phyloP scores from a whole-genome alignment of 768 basidiomycete species.

The Glaciozyma antarctica region DNA sequence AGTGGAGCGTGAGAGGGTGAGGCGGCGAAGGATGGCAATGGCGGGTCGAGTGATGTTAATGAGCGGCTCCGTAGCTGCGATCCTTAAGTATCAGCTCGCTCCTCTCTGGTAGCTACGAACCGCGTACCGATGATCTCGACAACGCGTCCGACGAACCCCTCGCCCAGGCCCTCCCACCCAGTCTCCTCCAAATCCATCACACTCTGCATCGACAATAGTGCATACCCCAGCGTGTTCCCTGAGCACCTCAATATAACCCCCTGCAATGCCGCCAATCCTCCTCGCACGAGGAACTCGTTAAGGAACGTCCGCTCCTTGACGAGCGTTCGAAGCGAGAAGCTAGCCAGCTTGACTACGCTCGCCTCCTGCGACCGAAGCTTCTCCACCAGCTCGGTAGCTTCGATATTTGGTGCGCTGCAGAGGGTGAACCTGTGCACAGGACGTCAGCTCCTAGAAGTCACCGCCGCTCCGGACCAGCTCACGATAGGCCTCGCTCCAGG shows the following conservation, averaged over 20 bases:
- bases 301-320: conserved; percentile 57
- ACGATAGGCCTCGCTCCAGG: conserved; percentile 47
- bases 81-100: neutral
- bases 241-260: conserved; percentile 56
- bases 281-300: conserved; percentile 61
- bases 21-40: conserved; percentile 75
- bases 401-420: conserved; percentile 66
- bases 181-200: conserved; percentile 69
- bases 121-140: conserved; percentile 25
- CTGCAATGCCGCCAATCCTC: conserved; percentile 63
- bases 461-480: neutral
- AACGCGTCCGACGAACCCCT: conserved; percentile 50
- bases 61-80: conserved; percentile 60
- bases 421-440: conserved; percentile 47
- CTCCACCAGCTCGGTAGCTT: conserved; percentile 65
- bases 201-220: conserved; percentile 74
- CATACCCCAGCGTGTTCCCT: conserved; percentile 82
- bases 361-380: conserved; percentile 58
- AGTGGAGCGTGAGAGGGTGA: conserved; percentile 36
- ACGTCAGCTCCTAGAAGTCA: neutral
- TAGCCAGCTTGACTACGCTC: conserved; percentile 53
- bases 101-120: neutral
- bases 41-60: conserved; percentile 89
- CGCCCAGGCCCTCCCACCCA: conserved; percentile 67
- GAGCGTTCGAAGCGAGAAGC: conserved; percentile 69